Evolutionary conservation across 768 basidiomycete genomes (phyloP).

Genomic region (Leccinum pellstonianum): DNA sequence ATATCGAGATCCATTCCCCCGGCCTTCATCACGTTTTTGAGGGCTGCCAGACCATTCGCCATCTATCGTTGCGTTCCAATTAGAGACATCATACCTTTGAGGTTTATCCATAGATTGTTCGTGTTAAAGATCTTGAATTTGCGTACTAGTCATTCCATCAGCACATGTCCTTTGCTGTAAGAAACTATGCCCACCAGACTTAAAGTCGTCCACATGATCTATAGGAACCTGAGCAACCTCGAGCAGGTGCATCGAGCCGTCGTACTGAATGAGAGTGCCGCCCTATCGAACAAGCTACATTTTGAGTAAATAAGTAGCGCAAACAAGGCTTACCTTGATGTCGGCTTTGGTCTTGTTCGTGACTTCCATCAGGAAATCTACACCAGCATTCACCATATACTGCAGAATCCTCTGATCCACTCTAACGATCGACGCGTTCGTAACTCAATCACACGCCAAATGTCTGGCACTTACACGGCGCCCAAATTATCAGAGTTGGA

Average conservation of each 20-base stretch:
- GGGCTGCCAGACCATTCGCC: constrained; percentile 44
- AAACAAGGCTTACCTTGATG: constrained; percentile 38
- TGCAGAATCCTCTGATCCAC: constrained; percentile 83
- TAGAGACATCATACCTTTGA: constrained; percentile 52
- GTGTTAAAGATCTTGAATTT: constrained; percentile 96
- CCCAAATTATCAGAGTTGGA: constrained; percentile 98
- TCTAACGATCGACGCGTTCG: constrained; percentile 33
- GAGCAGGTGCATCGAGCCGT: constrained; percentile 30
- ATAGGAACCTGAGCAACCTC: constrained; percentile 12
- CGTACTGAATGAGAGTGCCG: constrained; percentile 89
- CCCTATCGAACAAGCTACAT: constrained; percentile 41
- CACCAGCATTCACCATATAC: constrained; percentile 78
- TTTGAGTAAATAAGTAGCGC: neutral
- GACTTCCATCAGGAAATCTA: constrained; percentile 93
- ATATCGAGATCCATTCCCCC: constrained; percentile 92
- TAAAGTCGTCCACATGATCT: constrained; percentile 13
- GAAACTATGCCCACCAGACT: constrained; percentile 36
- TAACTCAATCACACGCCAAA: constrained; percentile 3
- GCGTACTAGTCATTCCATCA: constrained; percentile 45
- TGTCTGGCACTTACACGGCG: constrained; percentile 61
- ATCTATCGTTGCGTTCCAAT: neutral
- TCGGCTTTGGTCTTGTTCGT: constrained; percentile 97
- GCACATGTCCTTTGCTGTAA: neutral
- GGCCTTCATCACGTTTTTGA: constrained; percentile 86
- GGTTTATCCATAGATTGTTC: constrained; percentile 79